phyloP scores from a whole-genome alignment of 176 grass and related monocot species.

The Leersia perrieri region DNA sequence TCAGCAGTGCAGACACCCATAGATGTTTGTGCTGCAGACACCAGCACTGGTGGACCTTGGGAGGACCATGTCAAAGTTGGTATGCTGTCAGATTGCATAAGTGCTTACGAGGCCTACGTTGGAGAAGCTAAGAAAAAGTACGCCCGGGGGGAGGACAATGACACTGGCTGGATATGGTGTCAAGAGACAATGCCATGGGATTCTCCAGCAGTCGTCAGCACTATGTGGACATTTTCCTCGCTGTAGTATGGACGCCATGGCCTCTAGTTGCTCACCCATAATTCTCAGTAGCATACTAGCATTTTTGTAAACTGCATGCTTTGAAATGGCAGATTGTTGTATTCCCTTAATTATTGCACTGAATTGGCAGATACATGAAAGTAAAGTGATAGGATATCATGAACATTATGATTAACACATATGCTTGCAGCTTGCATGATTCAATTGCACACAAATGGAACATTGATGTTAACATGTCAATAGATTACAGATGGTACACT shows the following conservation, averaged over 20 bases:
- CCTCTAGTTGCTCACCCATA: neutral
- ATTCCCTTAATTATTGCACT: neutral
- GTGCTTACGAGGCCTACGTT: neutral
- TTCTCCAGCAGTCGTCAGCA: neutral
- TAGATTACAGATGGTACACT: neutral
- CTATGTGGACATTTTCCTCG: too few species aligned
- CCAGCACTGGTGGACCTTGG: neutral
- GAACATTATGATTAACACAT: neutral
- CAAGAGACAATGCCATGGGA: neutral
- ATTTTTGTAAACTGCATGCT: neutral
- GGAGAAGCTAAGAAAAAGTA: neutral
- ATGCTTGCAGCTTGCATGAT: neutral
- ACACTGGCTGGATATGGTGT: neutral
- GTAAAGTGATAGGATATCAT: conserved; percentile 4
- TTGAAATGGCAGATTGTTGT: neutral
- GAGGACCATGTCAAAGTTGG: neutral
- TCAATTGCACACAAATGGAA: conserved; percentile 6
- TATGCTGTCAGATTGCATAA: neutral
- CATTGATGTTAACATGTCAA: neutral
- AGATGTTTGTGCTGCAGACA: too few species aligned
- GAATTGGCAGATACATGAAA: neutral
- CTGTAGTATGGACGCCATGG: neutral
- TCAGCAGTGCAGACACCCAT: too few species aligned
- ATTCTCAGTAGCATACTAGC: neutral
- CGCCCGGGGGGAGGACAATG: neutral